Percentiles rank a stretch among this genome's conserved stretches.
Conservation (phyloP, 352 stramenopile species). For the Phytophthora citricola region DNA sequence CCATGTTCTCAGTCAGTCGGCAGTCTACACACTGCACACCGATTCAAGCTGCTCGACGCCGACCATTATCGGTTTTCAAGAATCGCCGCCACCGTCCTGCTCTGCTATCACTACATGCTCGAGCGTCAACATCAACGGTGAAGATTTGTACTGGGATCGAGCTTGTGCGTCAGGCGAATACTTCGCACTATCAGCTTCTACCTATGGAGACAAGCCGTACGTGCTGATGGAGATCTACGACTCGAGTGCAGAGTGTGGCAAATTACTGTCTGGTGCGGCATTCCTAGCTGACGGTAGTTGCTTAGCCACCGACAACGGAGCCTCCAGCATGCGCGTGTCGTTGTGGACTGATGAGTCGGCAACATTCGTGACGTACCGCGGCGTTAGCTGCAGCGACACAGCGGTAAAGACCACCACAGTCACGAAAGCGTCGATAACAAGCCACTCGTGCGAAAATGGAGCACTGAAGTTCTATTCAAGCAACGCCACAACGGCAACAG, state of each 20-base stretch:
- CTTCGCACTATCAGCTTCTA: conserved; percentile 14
- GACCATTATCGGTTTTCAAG: conserved; percentile 37
- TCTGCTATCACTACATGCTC: conserved; percentile 34
- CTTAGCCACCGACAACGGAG: conserved; percentile 45
- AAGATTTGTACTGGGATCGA: conserved; percentile 39
- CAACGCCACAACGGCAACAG: conserved; percentile 12
- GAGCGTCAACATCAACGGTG: conserved; percentile 25
- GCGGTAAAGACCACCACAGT: conserved; percentile 37
- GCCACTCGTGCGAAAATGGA: conserved; percentile 37
- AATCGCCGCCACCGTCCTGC: conserved; percentile 27
- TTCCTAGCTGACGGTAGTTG: conserved; percentile 54
- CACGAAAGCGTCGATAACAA: conserved; percentile 24
- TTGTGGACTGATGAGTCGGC: conserved; percentile 40
- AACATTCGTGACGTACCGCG: conserved; percentile 41
- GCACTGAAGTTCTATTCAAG: conserved; percentile 44
- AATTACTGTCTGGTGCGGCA: conserved; percentile 43
- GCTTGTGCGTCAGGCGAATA: conserved; percentile 23
- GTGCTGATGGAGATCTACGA: conserved; percentile 50
- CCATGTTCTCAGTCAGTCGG: conserved; percentile 8
- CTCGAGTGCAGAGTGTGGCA: conserved; percentile 23
- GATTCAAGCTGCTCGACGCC: conserved; percentile 38
- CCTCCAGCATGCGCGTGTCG: conserved; percentile 45
- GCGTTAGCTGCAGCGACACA: conserved; percentile 39
- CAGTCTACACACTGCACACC: conserved; percentile 35
- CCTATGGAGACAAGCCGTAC: conserved; percentile 32